These are phyloP conservation scores for Apiotrichum akiyoshidainum DNA, from an alignment of 1,284 basidiomycete species.

Conservation along the genomic window DNA sequence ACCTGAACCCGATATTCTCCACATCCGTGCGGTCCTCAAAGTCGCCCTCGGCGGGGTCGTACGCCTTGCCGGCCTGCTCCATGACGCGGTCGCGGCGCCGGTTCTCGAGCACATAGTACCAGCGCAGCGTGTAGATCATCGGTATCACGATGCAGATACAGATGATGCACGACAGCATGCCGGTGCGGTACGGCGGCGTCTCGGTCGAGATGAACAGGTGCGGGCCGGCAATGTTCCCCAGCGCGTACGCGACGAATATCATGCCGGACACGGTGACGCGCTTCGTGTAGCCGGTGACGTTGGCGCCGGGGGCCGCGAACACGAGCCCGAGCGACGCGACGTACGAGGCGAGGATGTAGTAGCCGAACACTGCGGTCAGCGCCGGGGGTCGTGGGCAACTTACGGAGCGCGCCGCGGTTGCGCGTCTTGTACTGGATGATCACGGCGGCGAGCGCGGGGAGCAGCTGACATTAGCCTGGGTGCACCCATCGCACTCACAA, in stretches of 20 bases:
- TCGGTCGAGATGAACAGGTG: constrained; percentile 35
- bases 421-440: constrained; percentile 28
- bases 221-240: constrained; percentile 29
- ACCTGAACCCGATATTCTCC: constrained; percentile 32
- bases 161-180: constrained; percentile 36
- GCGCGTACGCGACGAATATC: constrained; percentile 34
- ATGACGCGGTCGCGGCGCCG: constrained; percentile 21
- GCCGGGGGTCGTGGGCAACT: constrained; percentile 13
- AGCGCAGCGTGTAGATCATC: constrained; percentile 20
- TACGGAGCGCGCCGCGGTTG: constrained; percentile 26
- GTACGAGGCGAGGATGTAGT: constrained; percentile 39
- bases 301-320: constrained; percentile 36
- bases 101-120: constrained; percentile 34
- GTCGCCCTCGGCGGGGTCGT: constrained; percentile 21
- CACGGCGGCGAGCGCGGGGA: constrained; percentile 24
- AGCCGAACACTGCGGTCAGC: constrained; percentile 29
- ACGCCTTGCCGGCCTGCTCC: constrained; percentile 12
- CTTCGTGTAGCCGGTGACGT: constrained; percentile 37
- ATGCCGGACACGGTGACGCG: constrained; percentile 29
- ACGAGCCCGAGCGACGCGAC: constrained; percentile 33
- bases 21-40: constrained; percentile 35
- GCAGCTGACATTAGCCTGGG: constrained; percentile 20
- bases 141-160: constrained; percentile 28
- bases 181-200: constrained; percentile 30
- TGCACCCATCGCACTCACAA: background rate